These are phyloP conservation scores for Begonia peltatifolia DNA, from an alignment of 306 rosid genomes.

Conservation along the genomic window DNA sequence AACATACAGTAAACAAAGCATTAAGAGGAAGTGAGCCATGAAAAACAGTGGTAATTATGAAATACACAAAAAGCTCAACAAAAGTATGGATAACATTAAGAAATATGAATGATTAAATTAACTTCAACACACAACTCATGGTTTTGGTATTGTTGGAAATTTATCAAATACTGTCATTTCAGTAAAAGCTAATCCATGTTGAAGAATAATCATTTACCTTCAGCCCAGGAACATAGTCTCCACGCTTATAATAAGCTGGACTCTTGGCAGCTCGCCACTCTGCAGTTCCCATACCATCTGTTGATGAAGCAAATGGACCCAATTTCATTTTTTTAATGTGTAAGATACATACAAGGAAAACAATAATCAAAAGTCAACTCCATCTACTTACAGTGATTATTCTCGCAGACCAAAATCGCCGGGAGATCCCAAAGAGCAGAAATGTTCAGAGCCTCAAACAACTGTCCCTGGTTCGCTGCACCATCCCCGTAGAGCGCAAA, in stretches of 20 bases:
- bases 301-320: too few species aligned
- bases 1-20: too few species aligned
- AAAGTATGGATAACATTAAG: too few species aligned
- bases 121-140: too few species aligned
- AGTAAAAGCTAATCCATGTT: too few species aligned
- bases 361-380: background rate
- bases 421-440: conserved; percentile 95
- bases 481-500: conserved; percentile 82
- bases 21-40: too few species aligned
- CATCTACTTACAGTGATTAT: conserved; percentile 67
- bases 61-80: too few species aligned
- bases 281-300: conserved; percentile 96
- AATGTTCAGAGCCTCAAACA: conserved; percentile 90
- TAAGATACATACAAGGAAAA: background rate
- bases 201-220: conserved; percentile 31
- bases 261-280: conserved; percentile 94
- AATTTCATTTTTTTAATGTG: too few species aligned
- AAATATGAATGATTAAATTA: too few species aligned
- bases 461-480: conserved; percentile 92
- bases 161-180: too few species aligned
- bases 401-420: conserved; percentile 92
- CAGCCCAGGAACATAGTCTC: conserved; percentile 92
- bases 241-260: conserved; percentile 89
- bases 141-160: too few species aligned
- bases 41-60: too few species aligned